Percentiles rank a stretch among this genome's conserved stretches.
Evolutionary conservation across 805 yeast species (phyloP).

Genomic region (Candida corydali): DNA sequence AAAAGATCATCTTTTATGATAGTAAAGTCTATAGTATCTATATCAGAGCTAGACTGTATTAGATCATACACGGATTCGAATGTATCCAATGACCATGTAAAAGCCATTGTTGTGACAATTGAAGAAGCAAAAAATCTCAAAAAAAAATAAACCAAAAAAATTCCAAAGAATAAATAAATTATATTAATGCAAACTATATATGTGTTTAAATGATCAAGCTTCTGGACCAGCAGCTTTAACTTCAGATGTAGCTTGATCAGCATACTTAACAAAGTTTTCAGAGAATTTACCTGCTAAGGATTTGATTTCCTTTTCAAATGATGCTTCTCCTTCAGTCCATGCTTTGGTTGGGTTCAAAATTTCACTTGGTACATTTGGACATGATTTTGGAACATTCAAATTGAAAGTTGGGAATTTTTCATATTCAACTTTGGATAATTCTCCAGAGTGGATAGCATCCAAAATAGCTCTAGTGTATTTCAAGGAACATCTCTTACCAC

Average conservation of each 20-base stretch:
- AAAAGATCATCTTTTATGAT: slow-evolving; percentile 44
- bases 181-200: neutral
- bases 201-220: slow-evolving; percentile 15
- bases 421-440: slow-evolving; percentile 71
- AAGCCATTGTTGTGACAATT: slow-evolving; percentile 3
- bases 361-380: slow-evolving; percentile 78
- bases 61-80: slow-evolving; percentile 45
- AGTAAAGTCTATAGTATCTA: slow-evolving; percentile 16
- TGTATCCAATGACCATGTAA: slow-evolving; percentile 38
- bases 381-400: slow-evolving; percentile 78
- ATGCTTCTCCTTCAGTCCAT: slow-evolving; percentile 53
- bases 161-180: neutral
- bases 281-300: slow-evolving; percentile 73
- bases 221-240: slow-evolving; percentile 92
- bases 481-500: slow-evolving; percentile 96
- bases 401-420: slow-evolving; percentile 86
- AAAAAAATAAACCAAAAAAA: no score
- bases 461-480: slow-evolving; percentile 96
- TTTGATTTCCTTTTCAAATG: slow-evolving; percentile 39
- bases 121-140: neutral
- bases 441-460: slow-evolving; percentile 92
- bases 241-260: slow-evolving; percentile 76
- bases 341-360: slow-evolving; percentile 81
- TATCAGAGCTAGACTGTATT: slow-evolving; percentile 26
- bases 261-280: slow-evolving; percentile 83